Evolutionary conservation across 257 asterid genomes (phyloP).

Genomic region (Nicotiana noctiflora): DNA sequence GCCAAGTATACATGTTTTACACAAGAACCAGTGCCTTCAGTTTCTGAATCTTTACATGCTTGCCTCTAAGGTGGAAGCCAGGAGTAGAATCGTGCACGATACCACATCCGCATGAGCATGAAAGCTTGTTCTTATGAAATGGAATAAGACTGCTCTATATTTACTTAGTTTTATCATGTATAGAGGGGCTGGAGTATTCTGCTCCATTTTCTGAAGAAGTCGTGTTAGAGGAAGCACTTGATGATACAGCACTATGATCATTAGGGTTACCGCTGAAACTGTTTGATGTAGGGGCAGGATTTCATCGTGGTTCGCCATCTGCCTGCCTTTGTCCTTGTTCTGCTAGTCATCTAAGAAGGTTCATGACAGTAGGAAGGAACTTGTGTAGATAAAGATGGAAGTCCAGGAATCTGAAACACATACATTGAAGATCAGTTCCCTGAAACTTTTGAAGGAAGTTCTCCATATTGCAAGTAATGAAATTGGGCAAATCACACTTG

Average conservation of each 20-base stretch:
- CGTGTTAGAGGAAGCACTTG: constrained; percentile 61
- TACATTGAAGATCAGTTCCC: constrained; percentile 4
- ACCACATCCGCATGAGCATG: too few species aligned
- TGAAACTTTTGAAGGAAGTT: not conserved
- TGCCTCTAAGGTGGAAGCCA: too few species aligned
- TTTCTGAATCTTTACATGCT: too few species aligned
- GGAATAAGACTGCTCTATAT: too few species aligned
- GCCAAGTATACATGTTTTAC: too few species aligned
- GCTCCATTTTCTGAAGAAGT: constrained; percentile 52
- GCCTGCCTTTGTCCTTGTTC: constrained; percentile 63
- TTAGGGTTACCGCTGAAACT: constrained; percentile 24
- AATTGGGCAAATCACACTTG: not conserved
- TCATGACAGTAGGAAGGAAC: constrained; percentile 79
- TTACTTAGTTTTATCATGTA: too few species aligned
- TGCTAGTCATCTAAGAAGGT: constrained; percentile 66
- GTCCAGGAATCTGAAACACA: constrained; percentile 67
- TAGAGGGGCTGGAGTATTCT: constrained; percentile 52
- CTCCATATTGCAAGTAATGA: not conserved
- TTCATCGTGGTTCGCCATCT: constrained; percentile 36
- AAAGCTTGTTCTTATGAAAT: too few species aligned
- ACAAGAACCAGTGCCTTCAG: too few species aligned
- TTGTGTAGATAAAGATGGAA: constrained; percentile 71
- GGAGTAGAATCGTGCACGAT: too few species aligned
- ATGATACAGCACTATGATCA: constrained; percentile 31
- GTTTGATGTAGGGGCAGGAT: constrained; percentile 40